Evolutionary conservation across 495 filamentous ascomycete species (phyloP), one percentile per base, ranked within the genome.

Genomic region (Tirmania nivea): DNA sequence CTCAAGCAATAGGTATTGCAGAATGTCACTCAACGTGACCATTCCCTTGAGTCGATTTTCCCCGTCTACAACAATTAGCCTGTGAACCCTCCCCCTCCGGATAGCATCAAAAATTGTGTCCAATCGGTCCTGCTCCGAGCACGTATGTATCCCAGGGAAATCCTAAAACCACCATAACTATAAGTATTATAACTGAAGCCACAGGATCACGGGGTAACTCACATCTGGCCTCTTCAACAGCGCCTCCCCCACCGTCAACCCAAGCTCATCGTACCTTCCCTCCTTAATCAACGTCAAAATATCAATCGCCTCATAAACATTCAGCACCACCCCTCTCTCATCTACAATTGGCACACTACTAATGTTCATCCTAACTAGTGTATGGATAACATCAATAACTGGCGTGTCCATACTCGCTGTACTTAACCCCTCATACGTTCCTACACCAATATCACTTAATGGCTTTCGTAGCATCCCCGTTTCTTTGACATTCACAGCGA

Each of bases 71-170:
- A 99, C 80, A 47, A 95, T 81, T 25, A 99, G 70, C 58, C 90
- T 75, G 67, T 99, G 90, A 21, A 96, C 89, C 35, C 92, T 75
- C 12, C 86, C 93, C 66, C 84, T 88, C 58, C 90, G 84, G 59
- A 99, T 86, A 0, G 92, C 96, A 65, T 94, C 86, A 63, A 95
- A 96, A 59, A 99, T 90, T 25, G 90, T 85, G 63, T 92, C 86
- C 50, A 99, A 72, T 35, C 86, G 80, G 63, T 99, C 90, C 54
- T 94, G 78, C 55, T 90, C 72, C 12, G 81, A 82, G 68, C 90
- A 99, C 3, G 88, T 99, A 68, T 94, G 96, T 55, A 99, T 94
- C 20, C 90, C 90, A 12, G 86, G 77, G 61, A 94, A 96, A 60
- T 96, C 92, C 81, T 84, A 54, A 12, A 48, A 31, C 1, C 25